Percentiles rank a stretch among this genome's conserved stretches.
Evolutionary conservation across 202 grass and related monocot species (phyloP).

Genomic region (Digitaria exilis): DNA sequence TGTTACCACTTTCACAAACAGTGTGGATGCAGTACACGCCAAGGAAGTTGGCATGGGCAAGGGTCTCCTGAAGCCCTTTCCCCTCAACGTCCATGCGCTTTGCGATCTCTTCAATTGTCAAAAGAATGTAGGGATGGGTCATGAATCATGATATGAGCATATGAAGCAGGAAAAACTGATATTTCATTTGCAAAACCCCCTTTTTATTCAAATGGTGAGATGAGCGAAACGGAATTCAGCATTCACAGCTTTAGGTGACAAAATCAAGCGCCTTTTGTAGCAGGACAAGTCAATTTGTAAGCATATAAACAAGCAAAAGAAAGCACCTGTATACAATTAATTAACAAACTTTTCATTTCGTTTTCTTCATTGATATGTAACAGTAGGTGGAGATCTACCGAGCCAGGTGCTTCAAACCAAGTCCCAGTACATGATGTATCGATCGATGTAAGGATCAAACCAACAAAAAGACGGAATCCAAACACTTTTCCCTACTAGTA

Average conservation of each 20-base stretch:
- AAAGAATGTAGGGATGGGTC: neutral
- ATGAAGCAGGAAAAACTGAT: neutral
- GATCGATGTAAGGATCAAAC: neutral
- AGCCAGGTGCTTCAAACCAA: neutral
- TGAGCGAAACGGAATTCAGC: no score
- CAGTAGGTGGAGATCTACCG: neutral
- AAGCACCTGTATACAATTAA: neutral
- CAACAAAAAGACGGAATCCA: neutral
- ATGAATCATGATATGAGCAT: neutral
- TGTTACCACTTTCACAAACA: neutral
- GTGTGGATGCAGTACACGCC: neutral
- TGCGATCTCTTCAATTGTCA: conserved; percentile 5
- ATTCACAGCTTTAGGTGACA: no score
- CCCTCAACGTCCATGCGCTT: conserved; percentile 32
- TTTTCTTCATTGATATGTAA: neutral
- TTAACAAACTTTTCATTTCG: neutral
- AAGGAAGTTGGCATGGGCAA: conserved; percentile 21
- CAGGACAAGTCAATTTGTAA: neutral
- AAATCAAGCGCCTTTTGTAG: no score
- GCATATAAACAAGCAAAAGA: neutral
- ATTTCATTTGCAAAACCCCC: neutral
- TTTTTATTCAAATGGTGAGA: neutral
- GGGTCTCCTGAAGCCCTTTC: conserved; percentile 11
- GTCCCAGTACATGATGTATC: neutral
- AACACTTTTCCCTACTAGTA: neutral